Conservation (phyloP, 306 rosid genomes). For the Acmispon strigosus region DNA sequence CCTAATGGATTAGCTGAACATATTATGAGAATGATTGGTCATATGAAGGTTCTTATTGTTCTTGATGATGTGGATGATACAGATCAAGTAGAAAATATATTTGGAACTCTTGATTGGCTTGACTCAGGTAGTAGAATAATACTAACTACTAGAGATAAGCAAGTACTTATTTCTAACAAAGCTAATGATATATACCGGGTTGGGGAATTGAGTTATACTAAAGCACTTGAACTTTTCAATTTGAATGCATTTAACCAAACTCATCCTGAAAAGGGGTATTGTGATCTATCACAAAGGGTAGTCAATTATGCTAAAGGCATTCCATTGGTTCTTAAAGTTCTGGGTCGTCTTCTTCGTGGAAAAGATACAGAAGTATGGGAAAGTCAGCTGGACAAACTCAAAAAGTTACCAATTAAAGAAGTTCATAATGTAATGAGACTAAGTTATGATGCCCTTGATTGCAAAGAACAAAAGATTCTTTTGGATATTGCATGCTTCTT, state of each 20-base stretch:
- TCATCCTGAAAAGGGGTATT: not conserved
- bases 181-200: not conserved
- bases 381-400: not conserved
- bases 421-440: not conserved
- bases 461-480: no score
- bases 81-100: not conserved
- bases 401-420: not conserved
- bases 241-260: not conserved
- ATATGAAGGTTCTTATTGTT: not conserved
- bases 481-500: no score
- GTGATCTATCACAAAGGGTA: not conserved
- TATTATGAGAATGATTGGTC: not conserved
- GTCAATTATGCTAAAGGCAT: not conserved
- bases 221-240: not conserved
- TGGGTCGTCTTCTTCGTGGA: not conserved
- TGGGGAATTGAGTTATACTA: not conserved
- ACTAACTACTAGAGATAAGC: not conserved
- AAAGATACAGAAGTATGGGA: not conserved
- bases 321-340: not conserved
- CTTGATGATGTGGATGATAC: conserved; percentile 7
- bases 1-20: not conserved
- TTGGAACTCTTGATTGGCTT: not conserved
- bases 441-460: not conserved
- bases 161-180: no score
- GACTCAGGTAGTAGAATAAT: not conserved